Evolutionary conservation across 306 rosid genomes (phyloP).

Genomic region (Astragalus glycyphyllos): DNA sequence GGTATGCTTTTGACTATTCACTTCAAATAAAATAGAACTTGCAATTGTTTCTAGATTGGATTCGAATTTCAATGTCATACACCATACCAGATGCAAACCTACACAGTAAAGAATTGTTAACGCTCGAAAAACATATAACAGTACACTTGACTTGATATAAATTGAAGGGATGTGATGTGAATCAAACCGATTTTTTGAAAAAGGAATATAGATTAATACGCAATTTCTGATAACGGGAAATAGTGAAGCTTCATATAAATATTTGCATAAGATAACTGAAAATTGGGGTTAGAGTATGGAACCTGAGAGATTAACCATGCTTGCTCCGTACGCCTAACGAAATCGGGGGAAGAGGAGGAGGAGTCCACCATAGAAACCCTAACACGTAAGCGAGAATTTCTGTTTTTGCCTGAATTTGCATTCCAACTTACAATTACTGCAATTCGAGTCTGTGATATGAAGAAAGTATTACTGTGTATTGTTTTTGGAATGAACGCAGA

Average conservation of each 20-base stretch:
- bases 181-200: too few species aligned
- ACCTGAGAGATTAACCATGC: slow-evolving; percentile 97
- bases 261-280: not conserved
- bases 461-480: slow-evolving; percentile 37
- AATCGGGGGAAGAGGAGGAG: slow-evolving; percentile 60
- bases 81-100: slow-evolving; percentile 19
- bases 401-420: slow-evolving; percentile 36
- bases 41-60: not conserved
- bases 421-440: slow-evolving; percentile 23
- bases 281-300: not conserved
- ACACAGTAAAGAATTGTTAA: not conserved
- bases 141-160: not conserved
- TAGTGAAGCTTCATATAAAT: not conserved
- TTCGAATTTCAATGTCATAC: not conserved
- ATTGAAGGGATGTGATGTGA: not conserved
- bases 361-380: slow-evolving; percentile 83
- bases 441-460: not conserved
- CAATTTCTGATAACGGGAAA: not conserved
- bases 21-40: not conserved
- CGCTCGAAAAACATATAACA: not conserved
- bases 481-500: slow-evolving; percentile 42
- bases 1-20: too few species aligned
- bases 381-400: slow-evolving; percentile 56
- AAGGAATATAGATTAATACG: not conserved
- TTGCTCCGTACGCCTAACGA: slow-evolving; percentile 76